Conservation (phyloP, 2,329 filamentous ascomycete genomes). For the Neurospora crassa region DNA sequence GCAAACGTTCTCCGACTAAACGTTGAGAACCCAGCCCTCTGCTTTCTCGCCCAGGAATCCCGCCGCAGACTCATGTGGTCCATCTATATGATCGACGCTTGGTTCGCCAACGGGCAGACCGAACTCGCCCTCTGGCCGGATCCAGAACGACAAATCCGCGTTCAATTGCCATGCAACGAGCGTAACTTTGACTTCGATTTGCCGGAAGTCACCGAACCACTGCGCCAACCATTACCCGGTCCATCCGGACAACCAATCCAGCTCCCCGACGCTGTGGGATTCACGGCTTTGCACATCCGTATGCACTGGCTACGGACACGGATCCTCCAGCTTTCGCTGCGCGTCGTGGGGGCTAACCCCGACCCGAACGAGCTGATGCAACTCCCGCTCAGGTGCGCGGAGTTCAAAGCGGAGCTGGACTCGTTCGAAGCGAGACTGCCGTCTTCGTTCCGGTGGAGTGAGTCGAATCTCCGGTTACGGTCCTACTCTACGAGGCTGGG, state of each 20-base stretch:
- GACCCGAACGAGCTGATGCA: slow-evolving; percentile 34
- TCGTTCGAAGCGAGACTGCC: slow-evolving; percentile 44
- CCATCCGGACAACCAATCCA: slow-evolving; percentile 33
- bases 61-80: slow-evolving; percentile 39
- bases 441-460: slow-evolving; percentile 47
- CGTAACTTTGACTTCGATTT: slow-evolving; percentile 47
- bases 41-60: slow-evolving; percentile 34
- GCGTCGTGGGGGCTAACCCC: slow-evolving; percentile 28
- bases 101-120: slow-evolving; percentile 34
- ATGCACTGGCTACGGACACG: slow-evolving; percentile 45
- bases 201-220: slow-evolving; percentile 42
- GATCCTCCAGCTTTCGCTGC: slow-evolving; percentile 44
- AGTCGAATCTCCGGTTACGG: slow-evolving; percentile 44
- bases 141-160: slow-evolving; percentile 30
- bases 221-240: slow-evolving; percentile 33
- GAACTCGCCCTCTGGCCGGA: slow-evolving; percentile 37
- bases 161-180: slow-evolving; percentile 41
- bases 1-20: slow-evolving; percentile 40
- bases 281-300: slow-evolving; percentile 45
- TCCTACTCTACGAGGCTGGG: slow-evolving; percentile 48
- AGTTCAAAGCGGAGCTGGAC: slow-evolving; percentile 35
- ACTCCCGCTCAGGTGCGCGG: slow-evolving; percentile 37
- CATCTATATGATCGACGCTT: slow-evolving; percentile 37
- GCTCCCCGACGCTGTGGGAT: slow-evolving; percentile 43
- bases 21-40: slow-evolving; percentile 35